A percentile compares a stretch with the other conserved stretches of the same genome.
These are phyloP conservation scores for Trypanosoma cruzi DNA, from an alignment of 208 protist species.

Conservation along the genomic window DNA sequence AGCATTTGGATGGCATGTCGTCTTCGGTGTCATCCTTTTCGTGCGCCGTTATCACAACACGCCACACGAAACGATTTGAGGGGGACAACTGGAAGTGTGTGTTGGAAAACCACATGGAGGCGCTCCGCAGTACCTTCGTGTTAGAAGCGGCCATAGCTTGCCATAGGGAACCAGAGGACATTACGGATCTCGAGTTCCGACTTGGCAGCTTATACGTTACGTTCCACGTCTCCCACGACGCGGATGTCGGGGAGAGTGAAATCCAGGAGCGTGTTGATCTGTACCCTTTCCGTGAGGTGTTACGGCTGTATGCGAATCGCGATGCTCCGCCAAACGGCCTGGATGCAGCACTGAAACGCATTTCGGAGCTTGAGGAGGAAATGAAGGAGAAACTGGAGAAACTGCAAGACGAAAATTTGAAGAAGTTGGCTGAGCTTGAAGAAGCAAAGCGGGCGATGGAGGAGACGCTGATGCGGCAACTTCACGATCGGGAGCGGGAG, in stretches of 20 bases:
- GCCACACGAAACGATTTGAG: slow-evolving; percentile 74
- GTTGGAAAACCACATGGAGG: slow-evolving; percentile 31
- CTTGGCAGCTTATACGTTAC: slow-evolving; percentile 87
- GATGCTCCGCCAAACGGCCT: slow-evolving; percentile 54
- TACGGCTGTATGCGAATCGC: slow-evolving; percentile 73
- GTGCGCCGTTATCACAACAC: slow-evolving; percentile 18
- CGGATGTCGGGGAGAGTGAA: slow-evolving; percentile 69
- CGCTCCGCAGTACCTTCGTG: slow-evolving; percentile 56
- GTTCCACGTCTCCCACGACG: slow-evolving; percentile 82
- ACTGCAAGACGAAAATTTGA: slow-evolving; percentile 35
- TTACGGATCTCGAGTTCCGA: slow-evolving; percentile 53
- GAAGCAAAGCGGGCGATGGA: slow-evolving; percentile 21
- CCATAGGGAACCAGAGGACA: slow-evolving; percentile 39
- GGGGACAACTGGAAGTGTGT: slow-evolving; percentile 74
- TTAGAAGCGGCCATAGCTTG: slow-evolving; percentile 60
- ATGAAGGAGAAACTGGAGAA: slow-evolving; percentile 53
- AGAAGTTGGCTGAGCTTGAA: slow-evolving; percentile 7
- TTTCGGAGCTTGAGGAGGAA: slow-evolving; percentile 62
- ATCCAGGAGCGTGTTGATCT: slow-evolving; percentile 71
- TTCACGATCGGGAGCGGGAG: slow-evolving; percentile 32
- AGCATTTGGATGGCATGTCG: slow-evolving; percentile 23
- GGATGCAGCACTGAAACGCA: slow-evolving; percentile 57
- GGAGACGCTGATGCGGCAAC: slow-evolving; percentile 31
- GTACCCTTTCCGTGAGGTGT: slow-evolving; percentile 83
- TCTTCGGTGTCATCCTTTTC: slow-evolving; percentile 15